A percentile compares a stretch with the other conserved stretches of the same genome.
Evolutionary conservation across 78 protist genomes (phyloP).

Genomic region (Emiliania huxleyi): DNA sequence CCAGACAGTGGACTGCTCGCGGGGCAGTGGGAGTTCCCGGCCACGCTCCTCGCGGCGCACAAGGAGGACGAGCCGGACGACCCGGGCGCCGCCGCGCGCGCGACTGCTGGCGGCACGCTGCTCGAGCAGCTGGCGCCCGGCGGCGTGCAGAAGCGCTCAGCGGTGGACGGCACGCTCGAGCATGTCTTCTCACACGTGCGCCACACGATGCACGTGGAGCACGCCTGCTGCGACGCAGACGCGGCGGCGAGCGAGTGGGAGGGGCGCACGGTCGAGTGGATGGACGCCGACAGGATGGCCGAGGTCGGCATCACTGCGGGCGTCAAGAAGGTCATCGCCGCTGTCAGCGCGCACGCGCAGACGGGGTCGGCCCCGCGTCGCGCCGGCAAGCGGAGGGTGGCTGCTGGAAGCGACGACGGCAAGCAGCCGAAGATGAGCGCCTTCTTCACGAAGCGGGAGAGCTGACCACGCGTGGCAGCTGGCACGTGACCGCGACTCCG

Average conservation of each 20-base stretch:
- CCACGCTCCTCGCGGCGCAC: neutral
- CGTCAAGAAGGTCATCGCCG: neutral
- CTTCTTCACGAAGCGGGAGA: neutral
- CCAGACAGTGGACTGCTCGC: conserved; percentile 10
- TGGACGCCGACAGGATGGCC: neutral
- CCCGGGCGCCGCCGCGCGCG: neutral
- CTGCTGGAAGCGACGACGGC: neutral
- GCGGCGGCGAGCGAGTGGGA: neutral
- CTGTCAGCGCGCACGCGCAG: neutral
- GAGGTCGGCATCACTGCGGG: neutral
- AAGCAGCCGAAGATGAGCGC: neutral
- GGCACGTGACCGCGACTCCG: no score
- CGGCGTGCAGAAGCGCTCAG: neutral
- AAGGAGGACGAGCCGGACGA: neutral
- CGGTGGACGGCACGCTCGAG: neutral
- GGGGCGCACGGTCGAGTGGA: neutral
- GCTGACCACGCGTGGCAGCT: no score
- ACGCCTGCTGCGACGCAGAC: neutral
- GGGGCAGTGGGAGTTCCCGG: conserved; percentile 28
- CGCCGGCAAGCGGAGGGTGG: neutral
- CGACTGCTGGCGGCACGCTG: neutral
- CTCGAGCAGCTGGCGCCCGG: neutral
- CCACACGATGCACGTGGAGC: neutral
- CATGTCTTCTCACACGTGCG: conserved; percentile 4
- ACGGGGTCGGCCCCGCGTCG: neutral